phyloP scores from a whole-genome alignment of 768 basidiomycete genomes.

The Lactarius akahatsu region DNA sequence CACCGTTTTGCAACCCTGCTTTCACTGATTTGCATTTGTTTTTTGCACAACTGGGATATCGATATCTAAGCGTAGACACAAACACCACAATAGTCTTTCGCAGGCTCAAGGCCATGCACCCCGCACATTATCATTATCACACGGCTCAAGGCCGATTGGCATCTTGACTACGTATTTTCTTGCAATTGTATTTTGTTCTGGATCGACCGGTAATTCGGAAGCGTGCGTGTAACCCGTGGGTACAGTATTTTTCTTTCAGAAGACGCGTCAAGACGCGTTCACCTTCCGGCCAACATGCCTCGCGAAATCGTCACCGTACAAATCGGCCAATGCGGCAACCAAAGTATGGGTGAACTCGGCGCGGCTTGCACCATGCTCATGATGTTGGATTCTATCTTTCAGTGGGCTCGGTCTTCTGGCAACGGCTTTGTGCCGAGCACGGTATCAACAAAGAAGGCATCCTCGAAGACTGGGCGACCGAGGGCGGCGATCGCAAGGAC shows the following conservation, averaged over 20 bases:
- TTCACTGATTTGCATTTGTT: conserved; percentile 16
- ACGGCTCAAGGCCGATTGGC: conserved; percentile 29
- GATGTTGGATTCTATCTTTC: conserved; percentile 17
- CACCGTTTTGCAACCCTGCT: conserved; percentile 15
- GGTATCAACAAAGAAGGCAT: conserved; percentile 96
- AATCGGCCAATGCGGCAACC: conserved; percentile 91
- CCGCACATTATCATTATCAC: conserved; percentile 30
- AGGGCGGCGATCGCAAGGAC: conserved; percentile 95
- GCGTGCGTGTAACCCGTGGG: background rate
- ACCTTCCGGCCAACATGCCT: conserved; percentile 49
- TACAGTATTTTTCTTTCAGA: background rate
- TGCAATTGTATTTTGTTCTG: conserved; percentile 24
- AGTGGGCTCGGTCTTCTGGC: conserved; percentile 99
- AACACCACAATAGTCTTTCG: conserved; percentile 16
- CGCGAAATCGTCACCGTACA: conserved; percentile 83
- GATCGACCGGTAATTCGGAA: background rate
- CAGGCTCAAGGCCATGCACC: conserved; percentile 29
- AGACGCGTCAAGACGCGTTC: conserved; percentile 2
- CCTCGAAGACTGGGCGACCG: conserved; percentile 95
- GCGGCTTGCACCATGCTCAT: conserved; percentile 21
- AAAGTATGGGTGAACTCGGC: conserved; percentile 50
- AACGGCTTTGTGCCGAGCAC: conserved; percentile 96
- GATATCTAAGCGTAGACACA: conserved; percentile 28
- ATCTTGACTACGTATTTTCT: conserved; percentile 25
- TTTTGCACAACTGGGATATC: conserved; percentile 23